Evolutionary conservation across 257 asterid species (phyloP).

Genomic region (Dorcoceras hygrometricum): DNA sequence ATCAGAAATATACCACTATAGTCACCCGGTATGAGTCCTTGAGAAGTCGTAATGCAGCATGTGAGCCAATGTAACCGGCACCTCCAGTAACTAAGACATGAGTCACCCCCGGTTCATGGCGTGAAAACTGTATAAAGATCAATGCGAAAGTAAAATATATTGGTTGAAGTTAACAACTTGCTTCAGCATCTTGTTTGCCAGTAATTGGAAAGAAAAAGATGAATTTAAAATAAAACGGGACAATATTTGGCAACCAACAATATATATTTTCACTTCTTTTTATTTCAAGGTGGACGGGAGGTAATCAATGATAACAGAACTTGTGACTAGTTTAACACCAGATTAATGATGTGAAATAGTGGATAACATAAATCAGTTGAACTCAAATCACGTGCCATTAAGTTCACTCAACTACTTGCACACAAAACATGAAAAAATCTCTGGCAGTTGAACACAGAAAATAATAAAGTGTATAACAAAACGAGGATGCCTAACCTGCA

Average conservation of each 20-base stretch:
- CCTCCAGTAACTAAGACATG: slow-evolving; percentile 58
- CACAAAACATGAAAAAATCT: background rate
- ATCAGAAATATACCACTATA: background rate
- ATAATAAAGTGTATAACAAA: background rate
- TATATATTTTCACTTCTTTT: background rate
- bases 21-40: background rate
- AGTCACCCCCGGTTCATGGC: slow-evolving; percentile 41
- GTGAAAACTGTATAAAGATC: slow-evolving; percentile 33
- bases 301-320: background rate
- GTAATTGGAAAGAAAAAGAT: slow-evolving; percentile 15
- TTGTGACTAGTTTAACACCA: background rate
- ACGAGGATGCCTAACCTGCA: background rate
- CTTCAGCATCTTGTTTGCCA: background rate
- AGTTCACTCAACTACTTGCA: background rate
- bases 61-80: slow-evolving; percentile 57
- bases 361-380: background rate
- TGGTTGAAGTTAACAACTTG: background rate
- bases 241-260: background rate
- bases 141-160: background rate
- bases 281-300: background rate
- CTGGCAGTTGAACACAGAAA: background rate
- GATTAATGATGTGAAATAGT: background rate
- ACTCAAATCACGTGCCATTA: background rate
- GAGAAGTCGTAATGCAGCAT: slow-evolving; percentile 43
- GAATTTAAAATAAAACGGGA: slow-evolving; percentile 1